phyloP scores from a whole-genome alignment of 2,329 filamentous ascomycete genomes.

The Mycogone perniciosa region DNA sequence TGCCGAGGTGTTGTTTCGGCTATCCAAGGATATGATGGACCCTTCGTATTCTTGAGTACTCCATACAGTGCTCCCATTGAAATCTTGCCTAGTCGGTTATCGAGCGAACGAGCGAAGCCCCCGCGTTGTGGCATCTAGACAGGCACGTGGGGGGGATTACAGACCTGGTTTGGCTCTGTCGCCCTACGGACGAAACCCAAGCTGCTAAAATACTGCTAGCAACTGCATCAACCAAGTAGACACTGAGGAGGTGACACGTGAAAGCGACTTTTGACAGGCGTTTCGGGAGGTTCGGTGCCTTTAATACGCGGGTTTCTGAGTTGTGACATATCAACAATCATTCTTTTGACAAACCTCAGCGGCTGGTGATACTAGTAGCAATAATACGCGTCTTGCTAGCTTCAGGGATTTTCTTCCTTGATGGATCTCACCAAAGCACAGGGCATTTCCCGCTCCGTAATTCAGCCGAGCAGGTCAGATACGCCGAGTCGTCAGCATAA shows the following conservation, averaged over 20 bases:
- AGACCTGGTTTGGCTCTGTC: slow-evolving; percentile 1
- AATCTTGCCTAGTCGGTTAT: not conserved
- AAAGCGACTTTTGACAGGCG: not conserved
- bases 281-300: not conserved
- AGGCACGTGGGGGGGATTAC: slow-evolving; percentile 7
- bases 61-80: too few relatives aligned
- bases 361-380: too few relatives aligned
- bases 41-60: not conserved
- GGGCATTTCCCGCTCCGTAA: slow-evolving; percentile 2
- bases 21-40: slow-evolving; percentile 3
- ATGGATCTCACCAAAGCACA: too few relatives aligned
- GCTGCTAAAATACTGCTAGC: too few relatives aligned
- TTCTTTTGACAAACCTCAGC: too few relatives aligned
- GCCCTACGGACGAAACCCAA: too few relatives aligned
- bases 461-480: slow-evolving; percentile 8
- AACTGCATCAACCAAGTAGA: not conserved
- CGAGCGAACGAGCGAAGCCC: slow-evolving; percentile 6
- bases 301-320: too few relatives aligned
- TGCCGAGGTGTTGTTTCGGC: slow-evolving; percentile 9
- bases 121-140: slow-evolving; percentile 1
- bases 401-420: too few relatives aligned
- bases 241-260: not conserved
- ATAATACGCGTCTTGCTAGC: too few relatives aligned
- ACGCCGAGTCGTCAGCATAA: slow-evolving; percentile 2
- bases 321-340: too few relatives aligned